Base-by-base conservation (phyloP, 1,139 yeast species). In the Lodderomyces parapsilosis region DNA sequence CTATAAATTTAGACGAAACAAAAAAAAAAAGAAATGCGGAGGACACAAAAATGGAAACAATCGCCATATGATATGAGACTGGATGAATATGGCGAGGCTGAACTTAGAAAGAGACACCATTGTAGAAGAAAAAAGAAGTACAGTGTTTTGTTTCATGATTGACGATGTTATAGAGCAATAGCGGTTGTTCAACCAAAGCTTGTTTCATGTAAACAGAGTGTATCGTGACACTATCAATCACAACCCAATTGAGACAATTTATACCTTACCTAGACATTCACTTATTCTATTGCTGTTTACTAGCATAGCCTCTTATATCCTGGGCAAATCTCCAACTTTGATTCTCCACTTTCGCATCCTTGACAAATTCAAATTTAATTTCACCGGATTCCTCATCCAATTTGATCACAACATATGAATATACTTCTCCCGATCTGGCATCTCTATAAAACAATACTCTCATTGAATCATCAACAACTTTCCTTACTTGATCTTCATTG, bases 261-360 rank as follows among this genome's bases (percentile, higher is more conserved):
- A n/a, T n/a, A n/a, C 40, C n/a, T 37, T 9, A 10, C n/a, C 22
- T 6, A 31, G 13, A n/a, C 11, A 25, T 22, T 6, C 36, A 40
- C 22, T 34, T 30, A 40, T 11, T 23, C 45, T 58, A 62, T 43
- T 57, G 60, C 51, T 74, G 79, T 35, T 59, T 60, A 49, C 88
- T 83, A 48, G 98, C 98, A 63, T 93, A 93, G 45, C 99, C 99
- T 53, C 77, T 78, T 58, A 93, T 87, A 56, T 83, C 84, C 60
- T 80, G 77, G 14, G 99, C 99, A 71, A 91, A 91, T 51, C 79
- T 79, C 99, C 99, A 94, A 55, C 82, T 83, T 83, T 87, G 91
- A 56, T 80, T 78, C 57, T 81, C 83, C 50, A 86, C 80, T 54
- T 73, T 72, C 52, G 86, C 71, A 50, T 81, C 75, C 63, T 83